Evolutionary conservation across 1,139 yeast species (phyloP), one percentile per base, ranked within the genome.

Genomic region (Nadsonia commutata): DNA sequence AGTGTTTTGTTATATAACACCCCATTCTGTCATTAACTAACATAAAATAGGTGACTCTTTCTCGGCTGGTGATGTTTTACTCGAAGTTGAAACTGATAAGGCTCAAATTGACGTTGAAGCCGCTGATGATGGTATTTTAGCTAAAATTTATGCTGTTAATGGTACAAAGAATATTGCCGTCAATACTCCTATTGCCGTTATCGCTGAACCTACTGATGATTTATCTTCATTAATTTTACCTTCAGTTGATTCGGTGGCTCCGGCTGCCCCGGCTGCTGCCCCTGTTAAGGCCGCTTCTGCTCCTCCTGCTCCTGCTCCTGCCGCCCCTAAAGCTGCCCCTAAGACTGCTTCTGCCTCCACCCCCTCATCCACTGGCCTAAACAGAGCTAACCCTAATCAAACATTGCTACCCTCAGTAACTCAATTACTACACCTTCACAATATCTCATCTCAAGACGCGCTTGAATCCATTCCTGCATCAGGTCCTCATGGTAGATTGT

Each of bases 101-200:
- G 94, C 96, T 36, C 83, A 82, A 53, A 85, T 86, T 49, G 93
- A 84, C 51, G 95, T 86, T 23, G 96, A 86, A 62, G 95, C 95
- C 2, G 83, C 74, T 51, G 96, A 86, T 57, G 95, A 90, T 55
- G 98, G 97, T 40, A 65, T 81, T 39, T 50, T 90, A 60, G 94
- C 86, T 59, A 85, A 84, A 62, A 80, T 90, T 43, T 60, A 86
- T 48, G 66, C 49, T 17, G 69, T 67, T 36, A 78, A 82, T 47
- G 98, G 98, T 4, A 74, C 76, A 39, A 77, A 75, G 49, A 90
- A 79, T 27, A 69, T 90, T 44, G 76, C 78, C 11, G 97, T 90
- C n/a, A 96, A 96, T 5, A 68, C 73, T 43, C 80, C 94, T 23
- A 90, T 90, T 63, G 98, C 96, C 0, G 75, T 75, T 46, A 56